Base-by-base conservation (phyloP, 2,329 filamentous ascomycete genomes). In the Botrytis byssoidea region DNA sequence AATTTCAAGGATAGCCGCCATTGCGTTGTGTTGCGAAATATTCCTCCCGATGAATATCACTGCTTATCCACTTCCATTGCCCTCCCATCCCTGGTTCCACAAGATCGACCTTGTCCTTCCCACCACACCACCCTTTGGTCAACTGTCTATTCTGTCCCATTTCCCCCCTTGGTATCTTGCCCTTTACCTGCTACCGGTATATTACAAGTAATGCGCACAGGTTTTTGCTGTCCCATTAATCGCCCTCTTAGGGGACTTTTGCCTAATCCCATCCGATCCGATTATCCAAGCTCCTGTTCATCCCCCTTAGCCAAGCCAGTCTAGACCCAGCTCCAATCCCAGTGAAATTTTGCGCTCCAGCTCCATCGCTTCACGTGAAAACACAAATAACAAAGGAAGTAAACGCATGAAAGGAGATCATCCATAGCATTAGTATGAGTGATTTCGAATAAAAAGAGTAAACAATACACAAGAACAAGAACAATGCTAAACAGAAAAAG, bases 381-480 rank as follows among this genome's bases (percentile, higher is more conserved):
- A 42, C 25, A 42, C 10, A 57, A 69, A 57, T 57, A 22, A 42
- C 25, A 51, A 63, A 69, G 22, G 48, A 72, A 60, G 60, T 67
- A 55, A 5, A 72, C 46, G 60, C 32, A 51, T 57, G 37, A 57
- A 29, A 72, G 14, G 29, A 61, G 32, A 48, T 40, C 18, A 51
- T 51, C n/a, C 64, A 61, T 37, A 61, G n/a, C 61, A 69, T 61
- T 55, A 73, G n/a, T 44, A 57, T 42, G 66, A 60, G 69, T 25
- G 40, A 37, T 68, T 22, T 72, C 37, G 22, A 57, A 55, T 42
- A 55, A 55, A 55, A 67, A 40, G 18, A 57, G 46, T 42, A 42
- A 68, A 48, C 51, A 69, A 69, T 72, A 72, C 29, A 69, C 71
- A 72, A 74, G 57, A 66, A 76, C 71, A 35, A 63, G 65, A 73